phyloP scores from a whole-genome alignment of 345 rosid species.

The Nasturtium officinale region DNA sequence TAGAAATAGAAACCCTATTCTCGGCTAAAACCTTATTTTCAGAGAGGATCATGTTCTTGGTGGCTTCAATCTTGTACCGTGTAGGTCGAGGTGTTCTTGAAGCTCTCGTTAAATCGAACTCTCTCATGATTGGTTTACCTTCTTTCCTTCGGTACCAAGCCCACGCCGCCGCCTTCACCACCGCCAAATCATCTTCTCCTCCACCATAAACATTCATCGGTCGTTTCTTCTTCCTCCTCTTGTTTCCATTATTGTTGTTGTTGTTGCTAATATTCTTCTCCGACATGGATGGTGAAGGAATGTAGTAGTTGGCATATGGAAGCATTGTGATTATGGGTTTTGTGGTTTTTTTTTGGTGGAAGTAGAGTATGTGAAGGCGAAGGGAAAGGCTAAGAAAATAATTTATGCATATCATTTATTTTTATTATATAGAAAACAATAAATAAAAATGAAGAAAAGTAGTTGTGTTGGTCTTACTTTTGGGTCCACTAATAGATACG shows the following conservation, averaged over 20 bases:
- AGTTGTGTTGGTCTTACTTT: conserved; percentile 34
- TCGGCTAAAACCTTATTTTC: conserved; percentile 34
- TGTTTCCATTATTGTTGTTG: neutral
- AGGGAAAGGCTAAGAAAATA: conserved; percentile 12
- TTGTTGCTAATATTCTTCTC: conserved; percentile 19
- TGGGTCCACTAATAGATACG: conserved; percentile 37
- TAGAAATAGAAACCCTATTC: conserved; percentile 42
- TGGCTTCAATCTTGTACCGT: conserved; percentile 74
- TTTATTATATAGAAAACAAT: neutral
- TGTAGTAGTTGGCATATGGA: conserved; percentile 40
- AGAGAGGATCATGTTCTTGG: conserved; percentile 30
- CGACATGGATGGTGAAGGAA: conserved; percentile 27
- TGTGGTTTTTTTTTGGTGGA: neutral
- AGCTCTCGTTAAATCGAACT: conserved; percentile 43
- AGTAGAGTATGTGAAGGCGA: conserved; percentile 11
- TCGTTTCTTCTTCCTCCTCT: conserved; percentile 36
- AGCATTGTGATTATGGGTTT: conserved; percentile 35
- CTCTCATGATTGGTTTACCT: conserved; percentile 45
- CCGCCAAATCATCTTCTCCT: conserved; percentile 48
- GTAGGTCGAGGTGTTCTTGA: conserved; percentile 53
- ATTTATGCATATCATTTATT: conserved; percentile 9
- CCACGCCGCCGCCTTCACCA: conserved; percentile 89
- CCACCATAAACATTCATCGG: conserved; percentile 22
- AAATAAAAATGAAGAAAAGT: conserved; percentile 24
- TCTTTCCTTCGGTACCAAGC: conserved; percentile 76